Base-by-base conservation (phyloP, 176 grass and related monocot species). In the Themeda triandra region DNA sequence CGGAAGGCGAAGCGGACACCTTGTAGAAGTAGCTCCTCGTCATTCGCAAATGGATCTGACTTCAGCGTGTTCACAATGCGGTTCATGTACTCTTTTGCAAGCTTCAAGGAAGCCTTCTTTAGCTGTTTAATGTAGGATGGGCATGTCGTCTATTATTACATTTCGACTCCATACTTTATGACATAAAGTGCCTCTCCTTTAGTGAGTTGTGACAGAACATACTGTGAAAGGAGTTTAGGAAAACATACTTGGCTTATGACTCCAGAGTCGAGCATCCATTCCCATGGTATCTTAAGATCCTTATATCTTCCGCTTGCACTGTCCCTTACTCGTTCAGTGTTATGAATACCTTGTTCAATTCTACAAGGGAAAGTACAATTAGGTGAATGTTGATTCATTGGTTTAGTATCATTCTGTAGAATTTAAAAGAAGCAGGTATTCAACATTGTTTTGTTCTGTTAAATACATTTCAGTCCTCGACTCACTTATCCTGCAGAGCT, bases 201-300 rank as follows among this genome's bases (percentile, higher is more conserved):
- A 30, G 24, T 77, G 32, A 56, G 53, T 42, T 49, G 25, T 21
- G 42, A 31, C 13, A 73, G 45, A 84, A 73, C 62, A 25, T 63
- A 62, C 44, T 73, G 24, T 71, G 24, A 73, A 67, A 44, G 49
- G 30, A 56, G 82, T 73, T 41, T 84, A 77, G 48, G 19, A 71
- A 40, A 31, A 80, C 80, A 29, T 94, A 99, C 96, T 88, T 96
- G 91, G 71, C 83, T 80, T 84, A 99, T 85, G 68, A 96, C 90
- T 62, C 93, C 91, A 1, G 89, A 72, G 76, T 99, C 93, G 49
- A 99, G 96, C 96, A 99, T 99, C 96, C 96, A 99, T 80, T 96
- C 86, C 93, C 96, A 99, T 1, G 96, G 93, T 70, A 99, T 94
- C 83, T 89, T 96, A 63, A 94, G 88, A 87, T 94, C 93, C 84